Base-by-base conservation (phyloP, 2,329 filamentous ascomycete species). In the Trichophyton schoenleinii region DNA sequence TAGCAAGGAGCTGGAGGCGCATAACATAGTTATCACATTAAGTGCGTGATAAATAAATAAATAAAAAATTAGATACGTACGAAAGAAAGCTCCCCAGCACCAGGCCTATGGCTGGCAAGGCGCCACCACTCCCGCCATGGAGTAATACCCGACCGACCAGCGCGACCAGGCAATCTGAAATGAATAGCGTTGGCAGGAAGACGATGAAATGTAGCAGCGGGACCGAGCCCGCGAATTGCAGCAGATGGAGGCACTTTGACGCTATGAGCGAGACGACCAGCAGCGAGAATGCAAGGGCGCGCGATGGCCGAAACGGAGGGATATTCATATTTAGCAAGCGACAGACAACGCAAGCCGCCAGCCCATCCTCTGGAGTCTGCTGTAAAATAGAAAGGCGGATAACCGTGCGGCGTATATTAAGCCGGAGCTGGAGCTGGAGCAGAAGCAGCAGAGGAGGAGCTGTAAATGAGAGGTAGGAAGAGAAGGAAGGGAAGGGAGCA, bases 181-280 rank as follows among this genome's bases (percentile, higher is more conserved):
- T 62, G 60, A 71, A 71, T 41, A 72, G 68, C 1, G 70, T 70
- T 5, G 68, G 67, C n/a, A 71, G 66, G 36, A 70, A 72, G 11
- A 71, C 58, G 9, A 67, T 62, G 38, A 72, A 66, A 34, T 60
- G 61, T 15, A 62, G 25, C 4, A 34, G 48, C 20, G 66, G 64
- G 49, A 72, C 63, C 1, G 67, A 68, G 36, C 61, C 52, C 6
- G 57, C 64, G 66, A 72, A 69, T 38, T 67, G 69, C 18, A 68
- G 61, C 2, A 72, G 57, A 65, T 71, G 68, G 8, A 70, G 62
- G 7, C 64, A 58, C 61, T 72, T 72, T 8, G 70, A 67, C 11
- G 67, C 63, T 28, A 67, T 48, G 13, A 69, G 57, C 11, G 68
- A 66, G 11, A 71, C 67, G 4, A 66, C 64, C 8, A 71, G 59